Evolutionary conservation across 139 green algal species (phyloP).

Genomic region (Chlorella sp.): DNA sequence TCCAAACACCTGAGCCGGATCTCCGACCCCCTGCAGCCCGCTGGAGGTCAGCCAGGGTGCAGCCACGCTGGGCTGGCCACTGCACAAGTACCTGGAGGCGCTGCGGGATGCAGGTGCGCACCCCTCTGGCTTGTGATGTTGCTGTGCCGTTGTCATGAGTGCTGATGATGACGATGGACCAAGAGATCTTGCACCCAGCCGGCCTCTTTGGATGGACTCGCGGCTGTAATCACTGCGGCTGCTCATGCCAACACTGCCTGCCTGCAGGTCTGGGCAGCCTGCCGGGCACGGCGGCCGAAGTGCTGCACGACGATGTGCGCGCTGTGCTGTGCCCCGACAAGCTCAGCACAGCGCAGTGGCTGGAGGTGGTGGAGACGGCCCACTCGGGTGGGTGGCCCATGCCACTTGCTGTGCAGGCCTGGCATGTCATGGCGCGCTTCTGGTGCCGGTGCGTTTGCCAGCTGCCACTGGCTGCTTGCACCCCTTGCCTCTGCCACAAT

Average conservation of each 20-base stretch:
- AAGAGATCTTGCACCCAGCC: too few relatives aligned
- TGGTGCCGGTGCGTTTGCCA: too few relatives aligned
- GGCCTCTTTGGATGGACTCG: too few relatives aligned
- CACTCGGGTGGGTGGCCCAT: constrained; percentile 47
- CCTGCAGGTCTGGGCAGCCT: constrained; percentile 79
- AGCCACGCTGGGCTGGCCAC: constrained; percentile 57
- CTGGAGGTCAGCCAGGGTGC: constrained; percentile 78
- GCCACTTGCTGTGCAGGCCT: background rate
- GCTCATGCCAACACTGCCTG: background rate
- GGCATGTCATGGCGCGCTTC: too few relatives aligned
- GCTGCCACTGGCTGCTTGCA: too few relatives aligned
- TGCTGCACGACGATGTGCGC: constrained; percentile 79
- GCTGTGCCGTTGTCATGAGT: too few relatives aligned
- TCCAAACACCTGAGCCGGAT: too few relatives aligned
- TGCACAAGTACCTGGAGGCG: constrained; percentile 61
- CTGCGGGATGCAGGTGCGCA: constrained; percentile 76
- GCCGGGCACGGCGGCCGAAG: constrained; percentile 91
- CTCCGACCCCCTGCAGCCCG: constrained; percentile 46
- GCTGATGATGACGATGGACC: too few relatives aligned
- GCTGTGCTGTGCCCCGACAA: constrained; percentile 90
- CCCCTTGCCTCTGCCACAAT: too few relatives aligned
- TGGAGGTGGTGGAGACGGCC: constrained; percentile 67
- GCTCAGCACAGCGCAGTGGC: constrained; percentile 71
- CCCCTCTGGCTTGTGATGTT: constrained; percentile 44
- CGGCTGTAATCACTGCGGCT: background rate